These are phyloP conservation scores for Flaveria ramosissima DNA, from an alignment of 129 eudicot species.

Conservation along the genomic window DNA sequence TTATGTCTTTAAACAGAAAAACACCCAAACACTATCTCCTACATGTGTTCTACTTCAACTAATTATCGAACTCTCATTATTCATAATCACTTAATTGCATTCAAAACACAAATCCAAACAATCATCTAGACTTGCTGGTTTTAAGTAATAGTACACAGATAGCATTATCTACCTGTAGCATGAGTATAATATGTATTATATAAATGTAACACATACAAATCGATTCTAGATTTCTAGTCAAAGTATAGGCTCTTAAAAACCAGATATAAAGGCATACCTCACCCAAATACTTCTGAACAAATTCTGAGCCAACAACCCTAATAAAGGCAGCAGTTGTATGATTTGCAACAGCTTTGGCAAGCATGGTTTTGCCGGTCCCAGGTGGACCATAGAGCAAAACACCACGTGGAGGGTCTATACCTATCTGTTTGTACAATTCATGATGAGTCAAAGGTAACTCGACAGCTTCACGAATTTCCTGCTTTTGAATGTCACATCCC, in stretches of 20 bases:
- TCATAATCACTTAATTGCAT: background rate
- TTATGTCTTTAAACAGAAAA: background rate
- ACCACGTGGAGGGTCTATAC: constrained; percentile 92
- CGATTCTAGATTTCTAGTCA: background rate
- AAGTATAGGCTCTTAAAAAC: background rate
- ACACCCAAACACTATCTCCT: background rate
- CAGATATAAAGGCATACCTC: constrained; percentile 54
- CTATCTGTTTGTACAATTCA: constrained; percentile 79
- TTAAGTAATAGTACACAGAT: background rate
- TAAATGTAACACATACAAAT: background rate
- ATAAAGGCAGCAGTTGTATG: constrained; percentile 87
- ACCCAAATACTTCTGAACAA: constrained; percentile 90
- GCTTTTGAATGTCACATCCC: constrained; percentile 91
- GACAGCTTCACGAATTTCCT: constrained; percentile 92
- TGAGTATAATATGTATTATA: background rate
- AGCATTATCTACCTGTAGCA: background rate
- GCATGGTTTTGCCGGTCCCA: constrained; percentile 92
- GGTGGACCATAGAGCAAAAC: constrained; percentile 92
- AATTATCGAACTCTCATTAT: background rate
- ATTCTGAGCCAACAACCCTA: constrained; percentile 87
- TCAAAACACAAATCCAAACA: background rate
- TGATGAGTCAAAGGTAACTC: constrained; percentile 89
- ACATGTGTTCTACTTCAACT: background rate
- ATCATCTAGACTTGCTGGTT: background rate
- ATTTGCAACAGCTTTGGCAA: constrained; percentile 90